Evolutionary conservation across 305 asterid genomes (phyloP).

Genomic region (Fraxinus albicans): DNA sequence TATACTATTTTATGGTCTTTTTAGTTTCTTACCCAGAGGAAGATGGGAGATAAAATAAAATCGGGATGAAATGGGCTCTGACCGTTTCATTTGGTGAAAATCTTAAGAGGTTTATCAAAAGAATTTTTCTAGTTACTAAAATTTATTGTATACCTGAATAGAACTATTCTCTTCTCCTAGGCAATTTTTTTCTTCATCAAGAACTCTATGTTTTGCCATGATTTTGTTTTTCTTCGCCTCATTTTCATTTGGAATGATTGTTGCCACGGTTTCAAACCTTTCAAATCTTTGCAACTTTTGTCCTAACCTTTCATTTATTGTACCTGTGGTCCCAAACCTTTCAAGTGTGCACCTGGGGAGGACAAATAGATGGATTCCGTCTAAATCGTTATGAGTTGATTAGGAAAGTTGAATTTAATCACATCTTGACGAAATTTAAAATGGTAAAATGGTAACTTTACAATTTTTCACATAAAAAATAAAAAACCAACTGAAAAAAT

Average conservation of each 20-base stretch:
- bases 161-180: background rate
- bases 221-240: background rate
- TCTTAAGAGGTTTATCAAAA: background rate
- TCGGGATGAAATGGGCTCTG: background rate
- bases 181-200: background rate
- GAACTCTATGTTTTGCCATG: background rate
- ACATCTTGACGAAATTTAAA: background rate
- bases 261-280: background rate
- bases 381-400: background rate
- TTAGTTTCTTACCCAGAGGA: background rate
- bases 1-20: background rate
- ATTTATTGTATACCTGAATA: background rate
- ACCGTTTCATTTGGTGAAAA: background rate
- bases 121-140: background rate
- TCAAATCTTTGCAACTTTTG: background rate
- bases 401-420: background rate
- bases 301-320: background rate
- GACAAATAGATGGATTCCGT: background rate
- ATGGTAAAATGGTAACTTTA: background rate
- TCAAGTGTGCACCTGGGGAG: background rate
- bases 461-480: background rate
- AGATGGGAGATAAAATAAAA: background rate
- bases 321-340: background rate
- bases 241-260: background rate
- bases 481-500: background rate